Base-by-base conservation (phyloP, 768 basidiomycete genomes). In the Boletellus ananiceps region DNA sequence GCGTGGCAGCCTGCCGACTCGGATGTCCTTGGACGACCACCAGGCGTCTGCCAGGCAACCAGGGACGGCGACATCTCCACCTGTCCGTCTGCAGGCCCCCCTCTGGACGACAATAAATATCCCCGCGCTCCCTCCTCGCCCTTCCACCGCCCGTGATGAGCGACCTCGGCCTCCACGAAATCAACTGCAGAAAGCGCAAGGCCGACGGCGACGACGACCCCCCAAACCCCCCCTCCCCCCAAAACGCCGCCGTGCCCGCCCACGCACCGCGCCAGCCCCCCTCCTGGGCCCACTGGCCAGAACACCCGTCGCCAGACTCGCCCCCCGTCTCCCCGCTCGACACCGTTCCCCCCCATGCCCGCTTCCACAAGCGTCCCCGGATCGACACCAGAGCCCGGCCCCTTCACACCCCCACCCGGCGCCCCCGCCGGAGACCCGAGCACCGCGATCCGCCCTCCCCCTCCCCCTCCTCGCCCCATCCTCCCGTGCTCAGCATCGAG, bases 181-280 rank as follows among this genome's bases (percentile, higher is more conserved):
- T 64, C 46, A 68, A 76, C 75, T 73, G 74, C 63, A 76, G 81
- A 63, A 88, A 88, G 68, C 81, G 86, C 57, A 88, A 88, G 69
- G 77, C 82, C 0, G 78, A 78, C 63, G 46, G 63, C 25, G 81
- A 85, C 49, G 74, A 76, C 40, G 68, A 68, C 39, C 48, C 38
- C n/a, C 57, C 32, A 68, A 71, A 7, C 11, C 29, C 29, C 29
- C 29, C 59, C 57, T 62, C 39, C 56, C 67, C 46, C 57, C 57
- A 19, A 19, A 19, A 3, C 19, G 2, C 50, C 49, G 61, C 37
- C 65, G 65, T 13, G 60, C 64, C 62, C 13, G 47, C 57, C 34
- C 57, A 66, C 41, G 70, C 74, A 1, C 73, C 80, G 8, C 68
- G 75, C 16, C 75, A 74, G 45, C 71, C 75, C 9, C 66, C 66